These are phyloP conservation scores for Fraxinus excelsior DNA, from an alignment of 257 asterid species.

Conservation along the genomic window DNA sequence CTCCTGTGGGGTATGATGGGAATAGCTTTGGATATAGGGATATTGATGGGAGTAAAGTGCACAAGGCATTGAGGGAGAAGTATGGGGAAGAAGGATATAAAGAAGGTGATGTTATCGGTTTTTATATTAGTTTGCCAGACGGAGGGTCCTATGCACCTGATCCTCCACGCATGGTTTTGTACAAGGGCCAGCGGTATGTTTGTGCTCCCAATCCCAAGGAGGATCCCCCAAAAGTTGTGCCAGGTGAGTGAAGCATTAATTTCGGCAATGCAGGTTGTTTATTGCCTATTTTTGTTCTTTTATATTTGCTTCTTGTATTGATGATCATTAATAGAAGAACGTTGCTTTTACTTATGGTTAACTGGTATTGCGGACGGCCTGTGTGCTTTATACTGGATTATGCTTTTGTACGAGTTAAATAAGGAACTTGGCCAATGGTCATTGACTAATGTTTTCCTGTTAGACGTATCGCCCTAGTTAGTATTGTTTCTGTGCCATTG, in stretches of 20 bases:
- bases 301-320: not conserved
- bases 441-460: not conserved
- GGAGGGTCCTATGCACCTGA: conserved; percentile 70
- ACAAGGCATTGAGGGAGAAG: conserved; percentile 89
- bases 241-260: conserved; percentile 54
- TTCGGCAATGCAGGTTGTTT: conserved; percentile 2
- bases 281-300: not conserved
- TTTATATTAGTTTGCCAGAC: conserved; percentile 80
- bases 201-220: conserved; percentile 68
- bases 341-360: not conserved
- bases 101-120: conserved; percentile 91
- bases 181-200: conserved; percentile 85
- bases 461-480: not conserved
- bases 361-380: not conserved
- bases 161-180: conserved; percentile 80
- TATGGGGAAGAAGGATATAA: conserved; percentile 84
- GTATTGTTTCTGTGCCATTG: not conserved
- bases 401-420: not conserved
- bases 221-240: conserved; percentile 79
- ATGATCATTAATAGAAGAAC: not conserved
- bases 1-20: conserved; percentile 94
- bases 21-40: conserved; percentile 93
- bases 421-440: conserved; percentile 4
- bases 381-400: conserved; percentile 13
- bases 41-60: conserved; percentile 86